These are phyloP conservation scores for Podaxis mareebaensis DNA, from an alignment of 768 basidiomycete species.

Conservation along the genomic window DNA sequence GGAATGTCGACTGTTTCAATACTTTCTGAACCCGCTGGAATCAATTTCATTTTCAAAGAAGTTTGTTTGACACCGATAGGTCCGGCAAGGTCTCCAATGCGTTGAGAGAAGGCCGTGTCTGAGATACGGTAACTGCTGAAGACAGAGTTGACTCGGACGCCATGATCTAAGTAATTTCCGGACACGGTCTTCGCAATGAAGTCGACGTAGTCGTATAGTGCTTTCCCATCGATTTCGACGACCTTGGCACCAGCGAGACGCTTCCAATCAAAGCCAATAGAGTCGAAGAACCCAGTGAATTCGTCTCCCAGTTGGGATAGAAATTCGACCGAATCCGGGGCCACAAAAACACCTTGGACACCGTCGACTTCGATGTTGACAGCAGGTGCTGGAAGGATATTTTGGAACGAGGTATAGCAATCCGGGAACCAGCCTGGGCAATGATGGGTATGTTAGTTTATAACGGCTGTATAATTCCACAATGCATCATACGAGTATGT, in stretches of 20 bases:
- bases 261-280: conserved; percentile 55
- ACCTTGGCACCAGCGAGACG: conserved; percentile 63
- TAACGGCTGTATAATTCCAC: neutral
- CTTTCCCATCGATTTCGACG: conserved; percentile 51
- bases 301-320: conserved; percentile 43
- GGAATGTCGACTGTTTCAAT: conserved; percentile 53
- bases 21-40: conserved; percentile 45
- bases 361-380: conserved; percentile 52
- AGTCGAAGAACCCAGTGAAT: conserved; percentile 48
- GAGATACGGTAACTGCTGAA: conserved; percentile 58
- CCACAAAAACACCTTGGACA: conserved; percentile 47
- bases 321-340: conserved; percentile 55
- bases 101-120: conserved; percentile 51
- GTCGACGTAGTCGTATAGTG: conserved; percentile 57
- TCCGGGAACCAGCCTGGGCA: conserved; percentile 54
- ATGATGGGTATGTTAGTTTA: neutral
- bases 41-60: conserved; percentile 48
- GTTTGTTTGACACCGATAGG: conserved; percentile 47
- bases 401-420: conserved; percentile 56
- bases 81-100: conserved; percentile 57
- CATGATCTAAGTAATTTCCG: conserved; percentile 65
- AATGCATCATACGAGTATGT: conserved; percentile 50
- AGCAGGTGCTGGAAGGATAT: conserved; percentile 57
- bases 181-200: conserved; percentile 57
- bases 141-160: conserved; percentile 62